Evolutionary conservation across 1,284 basidiomycete genomes (phyloP), one percentile per base, ranked within the genome.

Genomic region (Cystobasidium sp.): DNA sequence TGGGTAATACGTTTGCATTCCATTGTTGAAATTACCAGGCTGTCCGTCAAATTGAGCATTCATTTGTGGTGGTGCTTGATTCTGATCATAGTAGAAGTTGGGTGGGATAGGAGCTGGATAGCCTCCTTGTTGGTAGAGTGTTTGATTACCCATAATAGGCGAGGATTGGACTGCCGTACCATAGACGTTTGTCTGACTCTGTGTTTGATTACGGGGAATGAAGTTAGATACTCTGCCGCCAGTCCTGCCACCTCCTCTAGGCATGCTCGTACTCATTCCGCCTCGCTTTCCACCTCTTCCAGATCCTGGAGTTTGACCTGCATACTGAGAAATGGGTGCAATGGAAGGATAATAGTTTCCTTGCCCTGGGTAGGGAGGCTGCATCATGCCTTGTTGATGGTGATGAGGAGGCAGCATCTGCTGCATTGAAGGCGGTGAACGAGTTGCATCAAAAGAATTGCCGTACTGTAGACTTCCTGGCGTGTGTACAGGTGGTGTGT

Each of bases 81-180:
- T 12, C 18, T 9, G 64, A 18, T 66, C 64, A 53, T 52, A 66
- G 31, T 46, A 53, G 4, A 66, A 14, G 41, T 66, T 52, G 12
- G 47, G 49, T 14, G 64, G 64, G 8, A 43, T 22, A 12, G 9
- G 18, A 41, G 20, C 64, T 22, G 51, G 31, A 47, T 43, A 52
- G 4, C 64, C 64, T 43, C 20, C 46, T 52, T n/a, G 41, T n/a
- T 43, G 51, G 37, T 52, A 66, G 5, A 66, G 18, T 37, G 64
- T 20, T 20, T 66, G 64, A 43, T 66, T 22, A 7, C 64, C 51
- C 64, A 53, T 66, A 12, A 41, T 20, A 51, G 51, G 64, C 46
- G 64, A 55, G 9, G 56, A 41, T 31, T 31, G 31, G 43, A 41
- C 7, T 18, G 37, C 37, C 18, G 31, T 10, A 3, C 56, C 56